These are phyloP conservation scores for Fraxinus americana DNA, from an alignment of 257 asterid species.

Conservation along the genomic window DNA sequence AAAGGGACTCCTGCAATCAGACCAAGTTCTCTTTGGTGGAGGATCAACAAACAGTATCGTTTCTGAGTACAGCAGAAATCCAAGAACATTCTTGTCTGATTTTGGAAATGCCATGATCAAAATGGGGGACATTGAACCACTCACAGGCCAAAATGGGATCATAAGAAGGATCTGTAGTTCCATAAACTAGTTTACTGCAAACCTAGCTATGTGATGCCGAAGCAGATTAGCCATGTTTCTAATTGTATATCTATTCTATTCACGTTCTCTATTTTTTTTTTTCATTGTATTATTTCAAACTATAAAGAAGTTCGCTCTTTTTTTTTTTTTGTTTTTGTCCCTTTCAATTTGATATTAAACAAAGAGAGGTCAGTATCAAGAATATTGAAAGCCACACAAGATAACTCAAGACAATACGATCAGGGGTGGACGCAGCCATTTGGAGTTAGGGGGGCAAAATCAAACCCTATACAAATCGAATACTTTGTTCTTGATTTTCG, in stretches of 20 bases:
- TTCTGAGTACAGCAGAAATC: constrained; percentile 13
- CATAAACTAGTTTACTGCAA: neutral
- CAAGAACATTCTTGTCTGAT: neutral
- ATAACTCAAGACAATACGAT: neutral
- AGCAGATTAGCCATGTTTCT: neutral
- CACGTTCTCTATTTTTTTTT: neutral
- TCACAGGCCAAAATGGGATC: constrained; percentile 15
- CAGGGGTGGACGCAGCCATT: no score
- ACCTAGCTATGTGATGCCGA: neutral
- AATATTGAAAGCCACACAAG: neutral
- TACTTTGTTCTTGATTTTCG: no score
- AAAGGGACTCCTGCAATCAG: constrained; percentile 22
- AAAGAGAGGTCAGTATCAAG: neutral
- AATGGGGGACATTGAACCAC: constrained; percentile 23
- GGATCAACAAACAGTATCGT: constrained; percentile 17
- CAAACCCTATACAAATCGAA: no score
- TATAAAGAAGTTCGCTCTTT: neutral
- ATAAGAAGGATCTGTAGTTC: constrained; percentile 20
- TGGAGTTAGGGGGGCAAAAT: no score
- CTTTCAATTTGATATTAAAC: neutral
- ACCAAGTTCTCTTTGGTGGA: constrained; percentile 9
- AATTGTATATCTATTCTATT: neutral
- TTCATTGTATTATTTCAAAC: neutral
- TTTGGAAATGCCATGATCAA: constrained; percentile 15
- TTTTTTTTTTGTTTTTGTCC: no score